Base-by-base conservation (phyloP, 1,284 basidiomycete species). In the Termitomyces sp. region DNA sequence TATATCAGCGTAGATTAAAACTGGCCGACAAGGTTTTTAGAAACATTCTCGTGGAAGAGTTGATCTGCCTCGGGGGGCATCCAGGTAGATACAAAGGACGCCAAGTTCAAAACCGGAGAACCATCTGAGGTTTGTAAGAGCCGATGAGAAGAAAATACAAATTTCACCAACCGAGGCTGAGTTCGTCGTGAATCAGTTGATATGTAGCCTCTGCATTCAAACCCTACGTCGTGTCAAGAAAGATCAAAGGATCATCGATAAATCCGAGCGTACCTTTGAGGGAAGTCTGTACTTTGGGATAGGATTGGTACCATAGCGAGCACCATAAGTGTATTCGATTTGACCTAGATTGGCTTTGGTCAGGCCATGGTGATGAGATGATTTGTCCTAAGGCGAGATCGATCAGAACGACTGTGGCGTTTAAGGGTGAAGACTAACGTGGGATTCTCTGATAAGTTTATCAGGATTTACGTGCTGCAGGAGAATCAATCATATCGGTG, bases 161-260 rank as follows among this genome's bases (percentile, higher is more conserved):
- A 33, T 17, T 21, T 33, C 39, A 19, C 10, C 55, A 38, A 78
- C 79, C 93, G 28, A 94, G 81, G 55, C 77, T 70, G 46, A 95
- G 77, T 69, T 95, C 91, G 63, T 94, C 90, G 65, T 89, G 90
- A 55, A 97, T 84, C 55, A 96, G 72, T 68, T 91, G 88, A 66
- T 93, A 92, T 0, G 86, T 82, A 5, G 78, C 67, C 41, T 86
- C 80, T 2, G 79, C 78, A 39, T 70, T 68, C n/a, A 78, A 70
- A 6, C 86, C 87, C 75, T 83, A 42, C 40, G n/a, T 24, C 42
- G 12, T 34, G 28, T 49, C 40, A 52, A 34, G 39, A 19, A 26
- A 42, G 54, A 21, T 53, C 45, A 51, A 39, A 41, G 21, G 8
- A 19, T 38, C 38, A 30, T 55, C 40, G 21, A 31, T 24, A 30